Conservation (phyloP, 331 rosid species). For the Malus hybrid region DNA sequence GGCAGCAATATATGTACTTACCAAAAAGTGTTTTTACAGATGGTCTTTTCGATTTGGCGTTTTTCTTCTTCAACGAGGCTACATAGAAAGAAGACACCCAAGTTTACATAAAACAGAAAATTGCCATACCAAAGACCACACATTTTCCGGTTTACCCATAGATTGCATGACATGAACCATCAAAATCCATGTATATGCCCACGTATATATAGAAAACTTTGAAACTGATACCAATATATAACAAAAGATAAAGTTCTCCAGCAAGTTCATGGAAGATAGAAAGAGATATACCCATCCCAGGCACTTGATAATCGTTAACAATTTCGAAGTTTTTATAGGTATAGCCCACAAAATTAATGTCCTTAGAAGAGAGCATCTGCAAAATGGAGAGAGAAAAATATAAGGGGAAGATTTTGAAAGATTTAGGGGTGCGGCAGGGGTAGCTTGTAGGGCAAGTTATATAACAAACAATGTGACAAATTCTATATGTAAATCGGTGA, state of each 20-base stretch:
- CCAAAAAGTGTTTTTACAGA: conserved; percentile 84
- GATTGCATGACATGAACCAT: neutral
- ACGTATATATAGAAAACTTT: neutral
- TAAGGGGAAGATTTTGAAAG: neutral
- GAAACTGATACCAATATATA: neutral
- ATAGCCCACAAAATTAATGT: conserved; percentile 74
- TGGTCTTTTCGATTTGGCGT: conserved; percentile 66
- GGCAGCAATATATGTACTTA: conserved; percentile 6
- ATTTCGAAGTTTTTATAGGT: too few relatives aligned
- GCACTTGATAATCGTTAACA: conserved; percentile 68
- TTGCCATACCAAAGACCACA: neutral
- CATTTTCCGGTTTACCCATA: neutral
- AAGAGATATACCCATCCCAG: conserved; percentile 72
- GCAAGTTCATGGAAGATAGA: conserved; percentile 2
- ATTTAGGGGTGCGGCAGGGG: neutral
- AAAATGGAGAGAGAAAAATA: conserved; percentile 1
- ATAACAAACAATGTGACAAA: neutral
- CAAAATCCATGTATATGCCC: neutral
- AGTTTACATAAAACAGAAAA: neutral
- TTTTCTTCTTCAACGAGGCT: conserved; percentile 93
- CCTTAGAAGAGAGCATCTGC: conserved; percentile 98
- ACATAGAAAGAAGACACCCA: conserved; percentile 19
- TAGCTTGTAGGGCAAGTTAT: neutral
- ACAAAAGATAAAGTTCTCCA: neutral
- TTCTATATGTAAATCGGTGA: neutral